Conservation (phyloP, 805 yeast species). For the Zygoascus tannicola region DNA sequence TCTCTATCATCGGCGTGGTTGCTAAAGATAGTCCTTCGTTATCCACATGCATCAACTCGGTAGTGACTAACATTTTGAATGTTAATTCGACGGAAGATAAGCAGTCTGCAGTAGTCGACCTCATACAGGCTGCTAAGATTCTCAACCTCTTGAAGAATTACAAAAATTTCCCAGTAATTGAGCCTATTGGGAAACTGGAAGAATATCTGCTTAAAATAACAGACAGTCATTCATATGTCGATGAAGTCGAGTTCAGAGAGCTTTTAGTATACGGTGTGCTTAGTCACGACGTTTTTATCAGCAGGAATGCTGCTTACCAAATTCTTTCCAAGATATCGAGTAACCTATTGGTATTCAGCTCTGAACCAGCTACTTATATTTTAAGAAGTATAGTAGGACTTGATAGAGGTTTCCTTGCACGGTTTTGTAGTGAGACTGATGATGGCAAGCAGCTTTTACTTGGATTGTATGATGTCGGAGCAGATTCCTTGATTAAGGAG, state of each 20-base stretch:
- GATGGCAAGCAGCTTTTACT: background rate
- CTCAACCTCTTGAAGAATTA: background rate
- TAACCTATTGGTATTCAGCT: background rate
- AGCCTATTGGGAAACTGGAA: background rate
- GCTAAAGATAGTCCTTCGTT: background rate
- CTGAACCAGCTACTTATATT: background rate
- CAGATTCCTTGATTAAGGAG: background rate
- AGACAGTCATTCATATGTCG: background rate
- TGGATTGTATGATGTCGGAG: background rate
- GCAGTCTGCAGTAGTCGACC: background rate
- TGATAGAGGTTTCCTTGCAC: background rate
- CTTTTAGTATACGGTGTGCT: background rate
- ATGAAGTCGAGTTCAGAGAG: background rate
- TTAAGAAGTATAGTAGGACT: background rate
- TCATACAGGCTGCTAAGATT: background rate
- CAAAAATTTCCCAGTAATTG: background rate
- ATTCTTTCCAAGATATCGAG: background rate
- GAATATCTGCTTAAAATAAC: background rate
- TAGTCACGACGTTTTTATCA: background rate
- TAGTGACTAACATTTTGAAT: background rate
- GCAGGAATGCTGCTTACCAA: background rate
- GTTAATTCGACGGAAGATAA: background rate
- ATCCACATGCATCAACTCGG: background rate
- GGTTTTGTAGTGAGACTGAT: background rate
- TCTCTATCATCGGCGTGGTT: background rate